Percentiles rank a stretch among this genome's conserved stretches.
Conservation (phyloP, 495 filamentous ascomycete genomes). For the Acidiella bohemica region DNA sequence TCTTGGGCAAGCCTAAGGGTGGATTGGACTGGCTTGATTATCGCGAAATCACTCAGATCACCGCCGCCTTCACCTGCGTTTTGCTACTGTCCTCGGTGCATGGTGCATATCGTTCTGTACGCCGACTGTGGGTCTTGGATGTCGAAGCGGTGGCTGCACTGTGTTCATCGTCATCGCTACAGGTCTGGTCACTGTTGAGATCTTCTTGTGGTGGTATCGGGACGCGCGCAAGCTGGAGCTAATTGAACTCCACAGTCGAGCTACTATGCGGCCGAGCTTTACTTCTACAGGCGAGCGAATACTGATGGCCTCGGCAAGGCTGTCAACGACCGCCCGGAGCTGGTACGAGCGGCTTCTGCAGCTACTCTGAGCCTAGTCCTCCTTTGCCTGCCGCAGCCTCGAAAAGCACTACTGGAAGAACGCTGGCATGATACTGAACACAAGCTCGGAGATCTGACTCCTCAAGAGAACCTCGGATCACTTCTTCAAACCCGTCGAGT, state of each 20-base stretch:
- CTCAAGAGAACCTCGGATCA: slow-evolving; percentile 18
- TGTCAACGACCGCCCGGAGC: too few species aligned
- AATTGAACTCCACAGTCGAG: slow-evolving; percentile 7
- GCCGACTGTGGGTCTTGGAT: slow-evolving; percentile 38
- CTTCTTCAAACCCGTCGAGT: slow-evolving; percentile 22
- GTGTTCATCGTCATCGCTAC: slow-evolving; percentile 29
- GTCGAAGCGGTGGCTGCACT: slow-evolving; percentile 37
- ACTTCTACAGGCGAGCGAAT: too few species aligned
- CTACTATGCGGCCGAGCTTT: too few species aligned
- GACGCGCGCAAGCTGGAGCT: slow-evolving; percentile 7
- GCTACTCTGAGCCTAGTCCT: too few species aligned
- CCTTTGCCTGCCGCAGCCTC: too few species aligned
- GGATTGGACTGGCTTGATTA: slow-evolving; percentile 33
- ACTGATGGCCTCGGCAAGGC: too few species aligned
- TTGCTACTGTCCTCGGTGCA: slow-evolving; percentile 26
- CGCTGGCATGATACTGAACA: too few species aligned
- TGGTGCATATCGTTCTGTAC: slow-evolving; percentile 34
- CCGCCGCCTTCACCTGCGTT: slow-evolving; percentile 26
- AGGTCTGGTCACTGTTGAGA: slow-evolving; percentile 27
- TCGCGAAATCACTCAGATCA: slow-evolving; percentile 34
- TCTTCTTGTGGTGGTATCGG: slow-evolving; percentile 29
- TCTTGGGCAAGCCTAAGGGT: slow-evolving; percentile 22
- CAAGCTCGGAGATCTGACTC: background rate
- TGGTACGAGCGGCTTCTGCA: too few species aligned
- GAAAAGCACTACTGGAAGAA: too few species aligned